Percentiles rank a stretch among this genome's conserved stretches.
phyloP scores from a whole-genome alignment of 352 stramenopile genomes.

The Blastocystis hominis region DNA sequence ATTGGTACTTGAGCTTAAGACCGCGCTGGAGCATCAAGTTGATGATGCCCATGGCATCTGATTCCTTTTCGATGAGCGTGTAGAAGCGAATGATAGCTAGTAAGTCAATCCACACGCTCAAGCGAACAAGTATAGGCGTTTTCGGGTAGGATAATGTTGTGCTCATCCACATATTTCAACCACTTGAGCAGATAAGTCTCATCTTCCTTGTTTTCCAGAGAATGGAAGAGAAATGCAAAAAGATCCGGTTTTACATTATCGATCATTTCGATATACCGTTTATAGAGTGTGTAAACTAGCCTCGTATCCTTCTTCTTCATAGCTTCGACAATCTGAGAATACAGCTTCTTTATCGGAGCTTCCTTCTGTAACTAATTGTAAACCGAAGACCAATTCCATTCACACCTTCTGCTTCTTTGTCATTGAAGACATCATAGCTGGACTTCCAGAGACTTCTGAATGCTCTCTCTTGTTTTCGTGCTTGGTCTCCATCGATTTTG shows the following conservation, averaged over 20 bases:
- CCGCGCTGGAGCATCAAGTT: conserved; percentile 10
- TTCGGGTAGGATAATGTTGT: not conserved
- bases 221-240: not conserved
- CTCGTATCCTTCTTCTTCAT: conserved; percentile 23
- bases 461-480: not conserved
- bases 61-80: not conserved
- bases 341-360: not conserved
- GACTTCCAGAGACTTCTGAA: not conserved
- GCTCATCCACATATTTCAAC: not conserved
- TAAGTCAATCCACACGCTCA: not conserved
- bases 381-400: not conserved
- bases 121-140: conserved; percentile 20
- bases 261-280: not conserved
- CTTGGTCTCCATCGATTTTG: not conserved
- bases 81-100: conserved; percentile 43
- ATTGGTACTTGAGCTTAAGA: not conserved
- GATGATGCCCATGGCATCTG: conserved; percentile 18
- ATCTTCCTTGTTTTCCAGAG: conserved; percentile 1
- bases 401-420: conserved; percentile 9
- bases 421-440: not conserved
- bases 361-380: not conserved
- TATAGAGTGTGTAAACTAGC: not conserved
- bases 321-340: not conserved
- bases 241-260: not conserved
- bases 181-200: not conserved